Conservation (phyloP, 306 rosid genomes). For the Sechiopsis laciniata region DNA sequence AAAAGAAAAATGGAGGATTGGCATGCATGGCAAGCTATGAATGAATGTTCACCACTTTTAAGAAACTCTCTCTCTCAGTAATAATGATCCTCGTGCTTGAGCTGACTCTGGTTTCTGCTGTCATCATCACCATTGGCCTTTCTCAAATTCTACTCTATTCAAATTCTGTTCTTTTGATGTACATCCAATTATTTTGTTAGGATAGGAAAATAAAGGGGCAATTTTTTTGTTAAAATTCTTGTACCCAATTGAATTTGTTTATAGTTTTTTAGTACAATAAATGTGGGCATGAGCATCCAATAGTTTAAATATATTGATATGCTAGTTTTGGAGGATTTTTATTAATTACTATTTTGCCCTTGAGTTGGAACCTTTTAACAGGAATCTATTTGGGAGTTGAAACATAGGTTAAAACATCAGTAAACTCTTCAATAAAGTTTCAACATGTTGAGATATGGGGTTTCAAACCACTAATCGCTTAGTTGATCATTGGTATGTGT, state of each 20-base stretch:
- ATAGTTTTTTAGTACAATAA: neutral
- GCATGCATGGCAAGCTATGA: slow-evolving; percentile 16
- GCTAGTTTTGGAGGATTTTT: no score
- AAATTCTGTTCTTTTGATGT: neutral
- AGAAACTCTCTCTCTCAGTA: slow-evolving; percentile 14
- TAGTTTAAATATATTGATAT: no score
- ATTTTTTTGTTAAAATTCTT: neutral
- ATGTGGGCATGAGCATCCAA: neutral
- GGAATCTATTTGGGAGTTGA: neutral
- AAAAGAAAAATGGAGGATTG: slow-evolving; percentile 15
- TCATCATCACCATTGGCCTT: neutral
- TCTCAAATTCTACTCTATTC: neutral
- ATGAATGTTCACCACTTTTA: slow-evolving; percentile 6
- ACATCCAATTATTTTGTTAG: slow-evolving; percentile 18
- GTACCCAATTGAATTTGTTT: neutral
- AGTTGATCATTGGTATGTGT: no score
- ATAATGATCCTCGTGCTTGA: slow-evolving; percentile 23
- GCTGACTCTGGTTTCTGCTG: slow-evolving; percentile 12
- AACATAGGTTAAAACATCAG: neutral
- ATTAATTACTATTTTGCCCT: neutral
- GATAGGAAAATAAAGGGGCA: neutral
- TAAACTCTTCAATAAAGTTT: neutral
- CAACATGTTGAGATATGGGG: neutral
- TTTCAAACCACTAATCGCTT: no score
- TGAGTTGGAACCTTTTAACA: neutral